A percentile compares a stretch with the other conserved stretches of the same genome.
phyloP scores from a whole-genome alignment of 306 rosid species.

The Quercus dentata region DNA sequence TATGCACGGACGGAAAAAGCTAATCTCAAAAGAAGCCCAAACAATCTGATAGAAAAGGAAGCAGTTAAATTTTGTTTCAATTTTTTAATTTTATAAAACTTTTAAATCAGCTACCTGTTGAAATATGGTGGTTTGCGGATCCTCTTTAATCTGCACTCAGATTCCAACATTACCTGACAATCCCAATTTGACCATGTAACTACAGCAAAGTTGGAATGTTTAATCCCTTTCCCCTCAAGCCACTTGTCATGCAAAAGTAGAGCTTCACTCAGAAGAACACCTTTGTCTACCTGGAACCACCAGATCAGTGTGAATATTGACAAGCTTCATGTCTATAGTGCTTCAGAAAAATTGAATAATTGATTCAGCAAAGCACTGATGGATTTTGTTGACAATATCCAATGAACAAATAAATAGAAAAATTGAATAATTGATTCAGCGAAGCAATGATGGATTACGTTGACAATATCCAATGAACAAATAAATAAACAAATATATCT shows the following conservation, averaged over 20 bases:
- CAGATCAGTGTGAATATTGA: not conserved
- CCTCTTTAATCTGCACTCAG: conserved; percentile 25
- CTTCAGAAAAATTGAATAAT: not conserved
- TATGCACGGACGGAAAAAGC: too few relatives aligned
- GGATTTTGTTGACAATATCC: too few relatives aligned
- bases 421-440: not conserved
- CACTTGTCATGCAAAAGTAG: conserved; percentile 25
- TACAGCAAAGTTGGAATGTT: conserved; percentile 21
- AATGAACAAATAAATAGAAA: not conserved
- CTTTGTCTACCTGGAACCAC: conserved; percentile 24
- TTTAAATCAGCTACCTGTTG: conserved; percentile 7
- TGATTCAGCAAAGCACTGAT: not conserved
- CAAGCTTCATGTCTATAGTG: not conserved
- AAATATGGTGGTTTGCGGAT: conserved; percentile 26
- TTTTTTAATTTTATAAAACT: not conserved
- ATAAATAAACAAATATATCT: too few relatives aligned
- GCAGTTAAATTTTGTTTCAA: not conserved
- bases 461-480: too few relatives aligned
- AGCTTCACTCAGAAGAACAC: conserved; percentile 21
- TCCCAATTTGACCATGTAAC: conserved; percentile 35
- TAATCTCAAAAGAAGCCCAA: not conserved
- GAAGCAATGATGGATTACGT: too few relatives aligned
- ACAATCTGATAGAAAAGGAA: not conserved
- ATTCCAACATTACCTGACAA: conserved; percentile 30
- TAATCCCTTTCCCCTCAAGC: conserved; percentile 26